Percentiles rank a stretch among this genome's conserved stretches.
These are phyloP conservation scores for Cucurbita ficifolia DNA, from an alignment of 306 rosid species.

Conservation along the genomic window DNA sequence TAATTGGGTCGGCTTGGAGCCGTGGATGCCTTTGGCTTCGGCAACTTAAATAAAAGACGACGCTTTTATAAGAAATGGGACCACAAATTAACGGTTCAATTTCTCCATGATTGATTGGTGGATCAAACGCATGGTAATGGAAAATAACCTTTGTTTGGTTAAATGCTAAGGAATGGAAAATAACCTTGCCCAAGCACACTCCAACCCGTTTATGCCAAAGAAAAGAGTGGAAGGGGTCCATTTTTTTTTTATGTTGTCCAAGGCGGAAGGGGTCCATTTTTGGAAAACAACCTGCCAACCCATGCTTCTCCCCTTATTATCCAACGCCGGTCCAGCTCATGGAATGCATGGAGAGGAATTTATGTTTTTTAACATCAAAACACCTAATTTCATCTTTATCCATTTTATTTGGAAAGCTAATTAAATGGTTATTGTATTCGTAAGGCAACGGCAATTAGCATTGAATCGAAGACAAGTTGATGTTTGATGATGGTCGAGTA, in stretches of 20 bases:
- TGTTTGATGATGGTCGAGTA: background rate
- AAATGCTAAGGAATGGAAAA: background rate
- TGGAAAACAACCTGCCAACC: too few species aligned
- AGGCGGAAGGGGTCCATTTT: too few species aligned
- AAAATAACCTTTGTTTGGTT: too few species aligned
- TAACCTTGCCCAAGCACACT: background rate
- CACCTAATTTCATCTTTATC: too few species aligned
- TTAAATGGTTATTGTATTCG: background rate
- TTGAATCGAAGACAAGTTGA: background rate
- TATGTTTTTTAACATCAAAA: too few species aligned
- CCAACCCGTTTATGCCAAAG: background rate
- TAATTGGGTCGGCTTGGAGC: background rate
- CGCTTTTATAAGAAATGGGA: background rate
- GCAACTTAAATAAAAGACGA: too few species aligned
- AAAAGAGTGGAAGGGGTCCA: too few species aligned
- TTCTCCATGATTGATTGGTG: background rate
- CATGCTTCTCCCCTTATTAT: too few species aligned
- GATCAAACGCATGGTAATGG: background rate
- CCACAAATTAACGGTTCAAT: background rate
- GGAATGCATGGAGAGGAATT: too few species aligned
- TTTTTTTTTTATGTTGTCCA: too few species aligned
- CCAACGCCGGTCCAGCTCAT: too few species aligned
- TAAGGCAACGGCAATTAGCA: constrained; percentile 2
- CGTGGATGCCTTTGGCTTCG: background rate
- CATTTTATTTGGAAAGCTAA: background rate